Conservation (phyloP, 2,329 filamentous ascomycete genomes). For the Pseudodiploospora longispora region DNA sequence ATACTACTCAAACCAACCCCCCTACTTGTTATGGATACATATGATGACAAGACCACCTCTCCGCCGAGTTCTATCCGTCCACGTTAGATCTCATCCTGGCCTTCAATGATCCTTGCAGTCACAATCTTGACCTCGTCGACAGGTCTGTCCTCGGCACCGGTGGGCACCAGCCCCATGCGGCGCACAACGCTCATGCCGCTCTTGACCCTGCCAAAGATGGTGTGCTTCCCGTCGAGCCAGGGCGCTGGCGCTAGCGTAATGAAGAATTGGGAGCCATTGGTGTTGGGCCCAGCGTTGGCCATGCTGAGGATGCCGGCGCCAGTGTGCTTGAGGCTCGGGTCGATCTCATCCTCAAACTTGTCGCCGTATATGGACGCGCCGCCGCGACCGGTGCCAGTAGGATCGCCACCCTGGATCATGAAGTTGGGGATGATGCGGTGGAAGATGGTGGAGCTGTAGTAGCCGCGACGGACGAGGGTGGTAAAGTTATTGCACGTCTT, state of each 20-base stretch:
- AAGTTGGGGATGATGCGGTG: conserved; percentile 94
- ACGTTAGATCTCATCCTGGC: conserved; percentile 30
- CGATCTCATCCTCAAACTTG: conserved; percentile 90
- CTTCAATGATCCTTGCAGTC: conserved; percentile 61
- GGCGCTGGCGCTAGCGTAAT: conserved; percentile 89
- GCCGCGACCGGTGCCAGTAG: conserved; percentile 85
- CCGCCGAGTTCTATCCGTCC: too few species aligned
- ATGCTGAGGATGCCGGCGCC: conserved; percentile 91
- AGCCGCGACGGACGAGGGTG: conserved; percentile 70
- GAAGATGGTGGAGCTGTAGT: conserved; percentile 81
- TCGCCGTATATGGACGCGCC: conserved; percentile 86
- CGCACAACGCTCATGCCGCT: conserved; percentile 75
- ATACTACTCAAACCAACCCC: too few species aligned
- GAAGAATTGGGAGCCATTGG: conserved; percentile 94
- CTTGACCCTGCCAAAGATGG: conserved; percentile 89
- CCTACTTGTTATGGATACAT: too few species aligned
- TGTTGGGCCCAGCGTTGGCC: conserved; percentile 90
- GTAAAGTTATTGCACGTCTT: conserved; percentile 84
- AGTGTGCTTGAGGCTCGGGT: conserved; percentile 71
- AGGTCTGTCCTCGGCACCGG: conserved; percentile 71
- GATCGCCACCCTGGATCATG: conserved; percentile 94
- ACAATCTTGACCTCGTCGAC: conserved; percentile 75
- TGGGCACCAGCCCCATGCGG: conserved; percentile 82
- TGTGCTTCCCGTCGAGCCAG: conserved; percentile 95
- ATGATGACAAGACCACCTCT: too few species aligned